These are phyloP conservation scores for Puccinia triticina DNA, from an alignment of 1,284 basidiomycete species.

Conservation along the genomic window DNA sequence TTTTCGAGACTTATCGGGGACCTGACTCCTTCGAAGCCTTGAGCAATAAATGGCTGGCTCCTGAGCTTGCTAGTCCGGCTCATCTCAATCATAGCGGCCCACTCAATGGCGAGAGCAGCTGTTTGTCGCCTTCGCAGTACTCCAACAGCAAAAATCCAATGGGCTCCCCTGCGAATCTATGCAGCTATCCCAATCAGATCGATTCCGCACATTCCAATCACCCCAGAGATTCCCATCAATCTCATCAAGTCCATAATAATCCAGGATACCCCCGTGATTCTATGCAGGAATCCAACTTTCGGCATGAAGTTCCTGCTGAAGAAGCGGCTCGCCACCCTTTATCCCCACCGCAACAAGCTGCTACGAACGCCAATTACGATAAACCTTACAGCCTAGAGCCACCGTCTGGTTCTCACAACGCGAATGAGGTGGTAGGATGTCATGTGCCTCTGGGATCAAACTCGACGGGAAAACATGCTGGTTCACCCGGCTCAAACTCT, in stretches of 20 bases:
- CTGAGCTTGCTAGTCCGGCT: conserved; percentile 13
- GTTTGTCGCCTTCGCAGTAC: conserved; percentile 6
- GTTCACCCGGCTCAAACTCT: conserved; percentile 40
- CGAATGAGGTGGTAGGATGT: neutral
- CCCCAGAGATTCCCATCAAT: conserved; percentile 3
- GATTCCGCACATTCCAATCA: conserved; percentile 8
- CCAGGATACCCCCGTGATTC: conserved; percentile 27
- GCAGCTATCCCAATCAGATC: conserved; percentile 7
- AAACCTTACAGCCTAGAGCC: neutral
- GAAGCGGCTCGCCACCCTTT: neutral
- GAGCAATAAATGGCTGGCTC: conserved; percentile 46
- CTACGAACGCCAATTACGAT: conserved; percentile 12
- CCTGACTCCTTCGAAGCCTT: conserved; percentile 49
- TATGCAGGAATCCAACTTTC: conserved; percentile 9
- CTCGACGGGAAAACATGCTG: conserved; percentile 8
- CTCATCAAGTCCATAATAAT: neutral
- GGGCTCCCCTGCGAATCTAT: conserved; percentile 11
- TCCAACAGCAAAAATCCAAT: neutral
- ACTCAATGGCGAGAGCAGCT: conserved; percentile 7
- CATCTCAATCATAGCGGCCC: neutral
- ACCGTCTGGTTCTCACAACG: neutral
- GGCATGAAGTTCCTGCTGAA: neutral
- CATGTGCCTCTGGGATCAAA: neutral
- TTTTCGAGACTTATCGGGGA: conserved; percentile 50
- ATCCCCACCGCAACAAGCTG: conserved; percentile 25